A percentile compares a stretch with the other conserved stretches of the same genome.
Conservation (phyloP, 2,329 filamentous ascomycete species). For the Escovopsis sp. region DNA sequence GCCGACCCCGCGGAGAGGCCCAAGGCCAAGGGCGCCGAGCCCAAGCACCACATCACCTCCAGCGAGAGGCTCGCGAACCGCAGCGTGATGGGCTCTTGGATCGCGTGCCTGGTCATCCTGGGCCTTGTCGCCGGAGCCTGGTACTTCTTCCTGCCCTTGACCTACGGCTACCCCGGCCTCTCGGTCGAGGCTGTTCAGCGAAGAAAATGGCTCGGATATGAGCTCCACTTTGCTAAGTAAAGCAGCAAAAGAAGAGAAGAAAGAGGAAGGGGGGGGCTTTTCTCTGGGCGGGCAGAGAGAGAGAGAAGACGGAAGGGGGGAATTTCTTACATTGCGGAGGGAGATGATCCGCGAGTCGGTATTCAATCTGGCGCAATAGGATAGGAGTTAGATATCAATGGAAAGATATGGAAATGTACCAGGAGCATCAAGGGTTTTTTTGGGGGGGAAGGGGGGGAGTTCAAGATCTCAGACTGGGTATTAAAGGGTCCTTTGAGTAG, state of each 20-base stretch:
- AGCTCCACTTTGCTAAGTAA: conserved; percentile 97
- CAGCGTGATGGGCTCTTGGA: conserved; percentile 66
- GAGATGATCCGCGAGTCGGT: too few relatives aligned
- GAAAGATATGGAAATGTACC: not conserved
- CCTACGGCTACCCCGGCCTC: conserved; percentile 86
- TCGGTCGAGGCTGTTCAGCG: conserved; percentile 61
- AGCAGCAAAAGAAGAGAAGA: not conserved
- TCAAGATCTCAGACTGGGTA: too few relatives aligned
- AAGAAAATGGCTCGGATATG: conserved; percentile 93
- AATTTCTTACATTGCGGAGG: not conserved
- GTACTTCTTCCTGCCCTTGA: conserved; percentile 88
- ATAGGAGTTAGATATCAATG: not conserved
- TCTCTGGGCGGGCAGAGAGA: not conserved
- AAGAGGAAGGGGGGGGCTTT: too few relatives aligned
- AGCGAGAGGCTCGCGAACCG: conserved; percentile 68
- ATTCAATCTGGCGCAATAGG: too few relatives aligned
- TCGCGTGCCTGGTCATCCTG: conserved; percentile 58
- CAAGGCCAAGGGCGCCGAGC: conserved; percentile 27
- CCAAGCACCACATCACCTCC: conserved; percentile 56
- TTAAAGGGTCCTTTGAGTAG: too few relatives aligned
- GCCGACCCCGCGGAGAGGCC: conserved; percentile 39
- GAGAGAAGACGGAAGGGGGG: not conserved
- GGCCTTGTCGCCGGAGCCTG: conserved; percentile 58
- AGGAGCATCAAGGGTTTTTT: too few relatives aligned
- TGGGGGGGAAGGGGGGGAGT: too few relatives aligned